phyloP scores from a whole-genome alignment of 352 stramenopile genomes.

The Pythium rhizo-oryzae region DNA sequence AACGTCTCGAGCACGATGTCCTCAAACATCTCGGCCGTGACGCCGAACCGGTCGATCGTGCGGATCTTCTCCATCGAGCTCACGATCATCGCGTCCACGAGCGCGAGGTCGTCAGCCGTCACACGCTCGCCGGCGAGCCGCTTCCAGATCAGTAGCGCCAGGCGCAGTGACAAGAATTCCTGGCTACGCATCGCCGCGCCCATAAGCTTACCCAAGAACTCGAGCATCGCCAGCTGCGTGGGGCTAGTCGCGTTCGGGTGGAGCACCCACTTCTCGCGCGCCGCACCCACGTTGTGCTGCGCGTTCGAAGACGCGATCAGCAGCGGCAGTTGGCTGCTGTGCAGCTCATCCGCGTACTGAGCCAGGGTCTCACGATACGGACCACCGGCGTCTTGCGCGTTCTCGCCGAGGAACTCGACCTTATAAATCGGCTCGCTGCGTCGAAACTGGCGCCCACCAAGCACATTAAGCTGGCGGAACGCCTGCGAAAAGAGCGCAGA shows the following conservation, averaged over 20 bases:
- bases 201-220: slow-evolving; percentile 94
- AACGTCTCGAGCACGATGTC: slow-evolving; percentile 93
- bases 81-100: slow-evolving; percentile 87
- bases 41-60: slow-evolving; percentile 71
- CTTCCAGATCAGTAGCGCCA: slow-evolving; percentile 92
- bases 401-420: slow-evolving; percentile 86
- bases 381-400: slow-evolving; percentile 82
- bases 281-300: slow-evolving; percentile 86
- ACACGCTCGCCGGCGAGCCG: slow-evolving; percentile 75
- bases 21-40: slow-evolving; percentile 88
- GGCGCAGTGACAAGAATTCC: slow-evolving; percentile 85
- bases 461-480: slow-evolving; percentile 74
- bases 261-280: slow-evolving; percentile 90
- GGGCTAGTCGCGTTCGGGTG: slow-evolving; percentile 70
- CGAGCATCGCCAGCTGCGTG: slow-evolving; percentile 78
- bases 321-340: slow-evolving; percentile 86
- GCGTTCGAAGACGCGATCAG: slow-evolving; percentile 89
- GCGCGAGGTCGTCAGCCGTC: slow-evolving; percentile 79
- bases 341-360: slow-evolving; percentile 82
- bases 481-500: slow-evolving; percentile 85
- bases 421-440: slow-evolving; percentile 78
- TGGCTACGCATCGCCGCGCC: slow-evolving; percentile 86
- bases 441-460: slow-evolving; percentile 68
- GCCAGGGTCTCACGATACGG: slow-evolving; percentile 87
- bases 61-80: slow-evolving; percentile 88